These are phyloP conservation scores for Blastomyces gilchristii DNA, from an alignment of 2,329 filamentous ascomycete species.

Conservation along the genomic window DNA sequence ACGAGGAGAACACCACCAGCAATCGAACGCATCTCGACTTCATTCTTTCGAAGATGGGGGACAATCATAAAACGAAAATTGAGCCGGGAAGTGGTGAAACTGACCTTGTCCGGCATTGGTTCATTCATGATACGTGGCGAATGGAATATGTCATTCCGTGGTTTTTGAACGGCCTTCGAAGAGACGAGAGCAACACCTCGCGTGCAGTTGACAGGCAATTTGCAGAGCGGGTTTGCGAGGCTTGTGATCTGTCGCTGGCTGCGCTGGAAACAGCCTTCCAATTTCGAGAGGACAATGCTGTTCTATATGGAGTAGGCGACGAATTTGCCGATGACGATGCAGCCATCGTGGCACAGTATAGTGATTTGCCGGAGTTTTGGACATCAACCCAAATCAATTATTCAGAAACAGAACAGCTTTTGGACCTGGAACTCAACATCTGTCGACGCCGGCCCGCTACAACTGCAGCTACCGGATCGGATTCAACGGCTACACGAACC, in stretches of 20 bases:
- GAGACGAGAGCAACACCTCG: slow-evolving; percentile 53
- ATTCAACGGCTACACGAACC: slow-evolving; percentile 25
- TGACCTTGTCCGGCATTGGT: slow-evolving; percentile 77
- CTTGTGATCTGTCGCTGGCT: slow-evolving; percentile 60
- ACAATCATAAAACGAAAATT: slow-evolving; percentile 61
- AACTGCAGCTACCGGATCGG: slow-evolving; percentile 19
- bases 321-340: slow-evolving; percentile 57
- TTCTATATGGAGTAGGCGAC: slow-evolving; percentile 60
- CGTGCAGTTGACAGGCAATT: slow-evolving; percentile 39
- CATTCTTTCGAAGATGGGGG: slow-evolving; percentile 64
- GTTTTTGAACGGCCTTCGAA: slow-evolving; percentile 66
- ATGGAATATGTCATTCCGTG: slow-evolving; percentile 69
- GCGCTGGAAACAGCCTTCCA: slow-evolving; percentile 53
- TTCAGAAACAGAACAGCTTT: slow-evolving; percentile 29
- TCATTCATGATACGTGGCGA: slow-evolving; percentile 62
- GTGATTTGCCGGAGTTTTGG: slow-evolving; percentile 71
- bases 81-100: slow-evolving; percentile 57
- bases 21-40: slow-evolving; percentile 63
- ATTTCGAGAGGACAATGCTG: slow-evolving; percentile 61
- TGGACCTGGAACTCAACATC: slow-evolving; percentile 33
- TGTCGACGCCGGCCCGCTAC: slow-evolving; percentile 29
- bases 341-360: slow-evolving; percentile 54
- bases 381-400: slow-evolving; percentile 51
- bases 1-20: slow-evolving; percentile 47
- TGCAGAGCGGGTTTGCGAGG: slow-evolving; percentile 49